phyloP scores from a whole-genome alignment of 257 asterid species.

The Salvia miltiorrhiza region DNA sequence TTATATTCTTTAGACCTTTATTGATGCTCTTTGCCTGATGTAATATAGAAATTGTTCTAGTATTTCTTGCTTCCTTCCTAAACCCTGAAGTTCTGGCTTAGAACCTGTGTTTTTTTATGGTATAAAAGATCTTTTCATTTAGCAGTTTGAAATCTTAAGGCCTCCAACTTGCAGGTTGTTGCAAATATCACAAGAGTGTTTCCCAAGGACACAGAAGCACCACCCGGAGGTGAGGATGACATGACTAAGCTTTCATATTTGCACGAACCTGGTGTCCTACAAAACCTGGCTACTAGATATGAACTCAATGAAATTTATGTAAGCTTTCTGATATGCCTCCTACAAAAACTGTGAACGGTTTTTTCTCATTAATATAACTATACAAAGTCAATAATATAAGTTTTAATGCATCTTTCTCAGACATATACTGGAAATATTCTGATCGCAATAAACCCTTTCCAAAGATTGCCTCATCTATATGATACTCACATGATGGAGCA shows the following conservation, averaged over 20 bases:
- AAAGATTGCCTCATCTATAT: slow-evolving; percentile 87
- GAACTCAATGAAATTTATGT: slow-evolving; percentile 93
- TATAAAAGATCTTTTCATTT: background rate
- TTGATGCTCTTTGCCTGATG: background rate
- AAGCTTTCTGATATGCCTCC: slow-evolving; percentile 31
- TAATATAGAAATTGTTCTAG: background rate
- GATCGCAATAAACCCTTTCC: slow-evolving; percentile 90
- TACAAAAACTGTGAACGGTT: background rate
- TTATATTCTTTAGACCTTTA: background rate
- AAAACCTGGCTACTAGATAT: slow-evolving; percentile 79
- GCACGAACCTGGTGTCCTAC: slow-evolving; percentile 93
- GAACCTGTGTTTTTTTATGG: no score
- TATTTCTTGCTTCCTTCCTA: no score
- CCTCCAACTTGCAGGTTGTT: slow-evolving; percentile 49
- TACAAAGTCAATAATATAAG: background rate
- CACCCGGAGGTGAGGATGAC: slow-evolving; percentile 95
- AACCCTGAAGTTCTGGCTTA: no score
- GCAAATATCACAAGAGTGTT: slow-evolving; percentile 67
- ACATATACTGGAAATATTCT: slow-evolving; percentile 90
- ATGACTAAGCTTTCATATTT: slow-evolving; percentile 95
- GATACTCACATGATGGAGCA: slow-evolving; percentile 96
- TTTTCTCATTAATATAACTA: slow-evolving; percentile 5
- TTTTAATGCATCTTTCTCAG: slow-evolving; percentile 43
- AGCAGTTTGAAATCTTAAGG: background rate
- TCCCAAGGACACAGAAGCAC: slow-evolving; percentile 80